Conservation (phyloP, 2,329 filamentous ascomycete species). For the Emmonsiellopsis sp. region DNA sequence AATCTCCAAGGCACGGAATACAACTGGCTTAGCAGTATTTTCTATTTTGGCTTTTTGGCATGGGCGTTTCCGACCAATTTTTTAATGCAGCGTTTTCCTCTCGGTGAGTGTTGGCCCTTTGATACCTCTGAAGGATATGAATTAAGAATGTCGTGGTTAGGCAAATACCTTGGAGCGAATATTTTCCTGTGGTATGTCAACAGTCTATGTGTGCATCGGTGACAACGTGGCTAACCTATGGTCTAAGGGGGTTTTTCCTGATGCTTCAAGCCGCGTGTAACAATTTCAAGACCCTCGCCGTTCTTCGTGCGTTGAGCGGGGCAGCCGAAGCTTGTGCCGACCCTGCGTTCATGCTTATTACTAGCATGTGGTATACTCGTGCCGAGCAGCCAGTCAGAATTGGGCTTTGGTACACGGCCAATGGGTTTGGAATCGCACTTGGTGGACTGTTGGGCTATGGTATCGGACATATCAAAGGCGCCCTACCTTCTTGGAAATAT, state of each 20-base stretch:
- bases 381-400: constrained; percentile 53
- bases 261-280: constrained; percentile 46
- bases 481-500: constrained; percentile 54
- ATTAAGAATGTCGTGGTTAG: constrained; percentile 12
- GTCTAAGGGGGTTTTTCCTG: constrained; percentile 36
- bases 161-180: constrained; percentile 46
- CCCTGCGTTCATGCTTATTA: constrained; percentile 55
- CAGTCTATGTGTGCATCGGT: background rate
- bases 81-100: constrained; percentile 42
- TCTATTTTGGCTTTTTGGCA: constrained; percentile 47
- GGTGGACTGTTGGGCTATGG: constrained; percentile 50
- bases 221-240: background rate
- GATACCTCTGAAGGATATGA: background rate
- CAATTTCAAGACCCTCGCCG: constrained; percentile 47
- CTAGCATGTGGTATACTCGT: constrained; percentile 56
- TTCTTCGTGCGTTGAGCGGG: constrained; percentile 48
- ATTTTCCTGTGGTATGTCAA: constrained; percentile 45
- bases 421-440: constrained; percentile 50
- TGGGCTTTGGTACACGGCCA: constrained; percentile 50
- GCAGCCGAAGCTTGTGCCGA: constrained; percentile 49
- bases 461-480: constrained; percentile 50
- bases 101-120: constrained; percentile 26
- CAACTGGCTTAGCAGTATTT: constrained; percentile 46
- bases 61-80: constrained; percentile 49
- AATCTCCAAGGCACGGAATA: constrained; percentile 49